phyloP scores from a whole-genome alignment of 2,329 filamentous ascomycete species.

The Neonectria hederae region DNA sequence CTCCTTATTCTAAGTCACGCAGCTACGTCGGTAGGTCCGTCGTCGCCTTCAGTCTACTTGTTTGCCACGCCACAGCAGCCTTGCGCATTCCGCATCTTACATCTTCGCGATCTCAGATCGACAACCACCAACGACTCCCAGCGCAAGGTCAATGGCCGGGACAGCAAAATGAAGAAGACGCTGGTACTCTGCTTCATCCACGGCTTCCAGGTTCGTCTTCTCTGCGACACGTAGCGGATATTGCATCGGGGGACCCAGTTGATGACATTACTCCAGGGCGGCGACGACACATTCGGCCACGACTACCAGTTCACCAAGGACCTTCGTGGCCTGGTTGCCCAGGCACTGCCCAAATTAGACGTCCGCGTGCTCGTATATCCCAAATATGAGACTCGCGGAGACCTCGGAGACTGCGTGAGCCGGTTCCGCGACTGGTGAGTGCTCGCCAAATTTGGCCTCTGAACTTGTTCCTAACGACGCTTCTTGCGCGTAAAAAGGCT shows the following conservation, averaged over 20 bases:
- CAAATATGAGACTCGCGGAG: conserved; percentile 82
- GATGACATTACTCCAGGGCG: conserved; percentile 61
- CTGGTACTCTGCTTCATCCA: conserved; percentile 86
- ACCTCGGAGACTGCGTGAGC: conserved; percentile 75
- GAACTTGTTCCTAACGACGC: background rate
- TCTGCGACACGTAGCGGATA: conserved; percentile 8
- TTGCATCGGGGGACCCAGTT: background rate
- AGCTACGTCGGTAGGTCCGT: background rate
- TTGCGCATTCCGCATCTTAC: conserved; percentile 8
- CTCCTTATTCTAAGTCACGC: conserved; percentile 3
- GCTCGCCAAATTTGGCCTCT: background rate
- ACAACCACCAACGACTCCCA: background rate
- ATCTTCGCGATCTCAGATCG: background rate
- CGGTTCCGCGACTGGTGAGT: conserved; percentile 79
- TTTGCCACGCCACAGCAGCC: conserved; percentile 7
- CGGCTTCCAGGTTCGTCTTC: conserved; percentile 76
- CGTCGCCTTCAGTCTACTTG: background rate
- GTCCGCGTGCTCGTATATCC: conserved; percentile 79
- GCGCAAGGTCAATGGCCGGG: conserved; percentile 16
- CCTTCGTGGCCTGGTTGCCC: conserved; percentile 70
- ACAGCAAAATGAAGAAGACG: conserved; percentile 70
- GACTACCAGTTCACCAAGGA: conserved; percentile 75
- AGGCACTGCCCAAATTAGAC: conserved; percentile 73
- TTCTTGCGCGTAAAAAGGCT: conserved; percentile 64
- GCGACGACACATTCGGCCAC: conserved; percentile 78